Percentiles rank a stretch among this genome's conserved stretches.
These are phyloP conservation scores for Grosmannia penicillata DNA, from an alignment of 2,329 filamentous ascomycete genomes.

Conservation along the genomic window DNA sequence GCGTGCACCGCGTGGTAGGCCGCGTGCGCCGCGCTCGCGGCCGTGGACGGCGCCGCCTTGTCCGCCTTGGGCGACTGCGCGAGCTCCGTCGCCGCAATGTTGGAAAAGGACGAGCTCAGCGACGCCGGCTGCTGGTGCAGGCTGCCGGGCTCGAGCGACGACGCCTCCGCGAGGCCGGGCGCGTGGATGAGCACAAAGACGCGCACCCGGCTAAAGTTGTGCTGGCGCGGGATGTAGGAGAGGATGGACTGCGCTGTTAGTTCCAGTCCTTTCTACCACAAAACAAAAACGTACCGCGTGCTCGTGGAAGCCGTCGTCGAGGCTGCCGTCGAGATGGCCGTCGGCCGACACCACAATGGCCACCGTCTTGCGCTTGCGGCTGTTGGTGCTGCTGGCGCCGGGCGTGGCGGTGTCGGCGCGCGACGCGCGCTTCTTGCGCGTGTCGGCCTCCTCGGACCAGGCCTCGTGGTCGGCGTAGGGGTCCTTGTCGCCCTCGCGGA, in stretches of 20 bases:
- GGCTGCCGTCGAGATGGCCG: conserved; percentile 37
- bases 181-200: conserved; percentile 85
- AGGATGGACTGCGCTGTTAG: conserved; percentile 76
- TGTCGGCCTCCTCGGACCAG: conserved; percentile 82
- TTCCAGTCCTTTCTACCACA: too few relatives aligned
- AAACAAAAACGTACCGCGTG: conserved; percentile 68
- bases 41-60: conserved; percentile 18
- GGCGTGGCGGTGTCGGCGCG: background rate
- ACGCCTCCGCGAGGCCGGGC: conserved; percentile 58
- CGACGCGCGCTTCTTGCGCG: conserved; percentile 29
- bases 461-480: conserved; percentile 76
- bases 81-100: conserved; percentile 65
- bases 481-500: conserved; percentile 68
- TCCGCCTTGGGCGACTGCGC: conserved; percentile 50
- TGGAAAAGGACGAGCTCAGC: conserved; percentile 70
- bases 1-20: conserved; percentile 68
- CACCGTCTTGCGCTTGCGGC: conserved; percentile 55
- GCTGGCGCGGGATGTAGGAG: conserved; percentile 69
- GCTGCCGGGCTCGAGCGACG: conserved; percentile 28
- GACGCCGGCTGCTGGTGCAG: conserved; percentile 42
- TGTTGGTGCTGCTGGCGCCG: background rate
- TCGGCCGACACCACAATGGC: conserved; percentile 80
- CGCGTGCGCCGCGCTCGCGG: conserved; percentile 33
- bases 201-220: conserved; percentile 57
- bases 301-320: conserved; percentile 51